Evolutionary conservation across 202 grass and related monocot species (phyloP), one percentile per base, ranked within the genome.

Genomic region (Digitaria exilis): DNA sequence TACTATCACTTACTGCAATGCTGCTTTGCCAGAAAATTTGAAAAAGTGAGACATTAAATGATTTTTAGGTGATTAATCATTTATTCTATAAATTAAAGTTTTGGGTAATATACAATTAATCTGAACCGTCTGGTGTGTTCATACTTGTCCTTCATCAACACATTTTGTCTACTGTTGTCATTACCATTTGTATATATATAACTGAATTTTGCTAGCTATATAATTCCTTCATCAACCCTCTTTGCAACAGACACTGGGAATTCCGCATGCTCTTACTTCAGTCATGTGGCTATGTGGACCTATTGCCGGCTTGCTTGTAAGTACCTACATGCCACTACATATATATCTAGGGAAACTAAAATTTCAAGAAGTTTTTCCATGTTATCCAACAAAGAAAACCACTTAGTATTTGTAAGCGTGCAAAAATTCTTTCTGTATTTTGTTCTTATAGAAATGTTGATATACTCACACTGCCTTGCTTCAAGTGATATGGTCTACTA

Each of bases 271-370:
- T 21, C 91, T 98, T 51, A 86, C 88, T 73, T 93, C 95, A 58
- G 26, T 95, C 57, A 95, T 98, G 95, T 98, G 92, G 89, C 89
- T 98, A 6, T 98, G 90, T 62, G 92, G 95, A 24, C 92, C 95
- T 58, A 87, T 95, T 44, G 95, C 90, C 25, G 95, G 95, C 41
- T 93, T 98, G 78, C 28, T 97, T 63, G 92, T 95, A 84, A 93
- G 92, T 91, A 69, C 21, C 56, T 24, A 9, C 3, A 29, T 55
- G 19, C 4, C 1, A 37, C 24, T 49, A 32, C 25, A n/a, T n/a
- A n/a, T n/a, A 16, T 70, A 18, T 1, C 14, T 71, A 48, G 42
- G 68, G 25, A 29, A 68, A 69, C 45, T 46, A 29, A 41, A 55
- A 39, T 55, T 18, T 4, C 0, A 62, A n/a, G n/a, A n/a, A n/a